Evolutionary conservation across 1,284 basidiomycete genomes (phyloP).

Genomic region (Singerocomus rubriflavus): DNA sequence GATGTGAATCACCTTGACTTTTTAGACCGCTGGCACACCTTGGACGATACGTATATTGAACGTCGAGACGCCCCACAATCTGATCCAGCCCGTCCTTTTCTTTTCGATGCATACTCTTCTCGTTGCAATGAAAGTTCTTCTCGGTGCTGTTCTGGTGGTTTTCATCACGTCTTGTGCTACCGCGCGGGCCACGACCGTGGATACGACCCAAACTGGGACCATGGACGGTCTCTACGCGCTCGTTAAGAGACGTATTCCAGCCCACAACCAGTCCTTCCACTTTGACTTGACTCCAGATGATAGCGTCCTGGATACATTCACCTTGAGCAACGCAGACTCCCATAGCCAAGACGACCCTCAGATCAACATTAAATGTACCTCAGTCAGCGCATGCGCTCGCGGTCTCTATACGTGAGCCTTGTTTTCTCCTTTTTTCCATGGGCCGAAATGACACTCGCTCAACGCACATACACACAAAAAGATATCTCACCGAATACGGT

Average conservation of each 20-base stretch:
- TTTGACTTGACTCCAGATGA: constrained; percentile 15
- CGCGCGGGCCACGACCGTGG: neutral
- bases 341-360: neutral
- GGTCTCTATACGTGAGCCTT: constrained; percentile 25
- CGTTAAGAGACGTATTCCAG: constrained; percentile 25
- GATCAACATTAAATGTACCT: constrained; percentile 24
- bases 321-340: constrained; percentile 20
- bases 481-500: constrained; percentile 38
- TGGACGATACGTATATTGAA: neutral
- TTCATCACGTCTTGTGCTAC: neutral
- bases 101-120: neutral
- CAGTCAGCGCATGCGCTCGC: constrained; percentile 27
- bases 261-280: constrained; percentile 22
- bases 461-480: constrained; percentile 10
- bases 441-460: neutral
- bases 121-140: constrained; percentile 1
- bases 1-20: no score
- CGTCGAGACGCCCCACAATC: neutral
- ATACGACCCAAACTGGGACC: neutral
- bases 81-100: neutral
- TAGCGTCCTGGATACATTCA: constrained; percentile 21
- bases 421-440: neutral
- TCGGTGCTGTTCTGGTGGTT: neutral
- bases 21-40: no score
- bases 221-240: constrained; percentile 26